Evolutionary conservation across 2,329 filamentous ascomycete genomes (phyloP).

Genomic region (Neonectria sp.): DNA sequence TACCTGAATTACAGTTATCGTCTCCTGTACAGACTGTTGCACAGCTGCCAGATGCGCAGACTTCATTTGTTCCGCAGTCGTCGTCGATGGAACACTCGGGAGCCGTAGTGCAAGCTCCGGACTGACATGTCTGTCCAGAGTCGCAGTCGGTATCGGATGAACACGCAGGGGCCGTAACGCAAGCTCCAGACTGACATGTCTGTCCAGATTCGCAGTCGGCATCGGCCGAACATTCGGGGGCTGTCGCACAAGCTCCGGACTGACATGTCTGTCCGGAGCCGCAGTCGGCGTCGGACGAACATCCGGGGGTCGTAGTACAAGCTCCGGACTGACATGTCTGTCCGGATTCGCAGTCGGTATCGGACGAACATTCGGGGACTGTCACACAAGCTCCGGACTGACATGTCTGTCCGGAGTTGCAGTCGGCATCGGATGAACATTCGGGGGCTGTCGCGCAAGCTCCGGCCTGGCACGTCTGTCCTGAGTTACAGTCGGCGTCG

Average conservation of each 20-base stretch:
- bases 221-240: background rate
- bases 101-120: background rate
- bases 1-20: background rate
- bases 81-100: background rate
- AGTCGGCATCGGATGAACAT: background rate
- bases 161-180: background rate
- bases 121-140: background rate
- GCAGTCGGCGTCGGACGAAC: background rate
- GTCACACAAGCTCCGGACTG: background rate
- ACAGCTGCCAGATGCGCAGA: slow-evolving; percentile 17
- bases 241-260: background rate
- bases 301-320: slow-evolving; percentile 2
- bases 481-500: background rate
- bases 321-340: slow-evolving; percentile 6
- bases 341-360: background rate
- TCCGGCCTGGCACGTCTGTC: background rate
- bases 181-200: slow-evolving; percentile 3
- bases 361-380: background rate
- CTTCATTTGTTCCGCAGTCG: background rate
- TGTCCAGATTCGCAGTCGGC: background rate
- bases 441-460: background rate
- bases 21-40: slow-evolving; percentile 1
- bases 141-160: background rate
- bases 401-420: background rate
- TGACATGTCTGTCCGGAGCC: background rate